A percentile compares a stretch with the other conserved stretches of the same genome.
These are phyloP conservation scores for Rheum nobile DNA, from an alignment of 148 eudicot genomes.

Conservation along the genomic window DNA sequence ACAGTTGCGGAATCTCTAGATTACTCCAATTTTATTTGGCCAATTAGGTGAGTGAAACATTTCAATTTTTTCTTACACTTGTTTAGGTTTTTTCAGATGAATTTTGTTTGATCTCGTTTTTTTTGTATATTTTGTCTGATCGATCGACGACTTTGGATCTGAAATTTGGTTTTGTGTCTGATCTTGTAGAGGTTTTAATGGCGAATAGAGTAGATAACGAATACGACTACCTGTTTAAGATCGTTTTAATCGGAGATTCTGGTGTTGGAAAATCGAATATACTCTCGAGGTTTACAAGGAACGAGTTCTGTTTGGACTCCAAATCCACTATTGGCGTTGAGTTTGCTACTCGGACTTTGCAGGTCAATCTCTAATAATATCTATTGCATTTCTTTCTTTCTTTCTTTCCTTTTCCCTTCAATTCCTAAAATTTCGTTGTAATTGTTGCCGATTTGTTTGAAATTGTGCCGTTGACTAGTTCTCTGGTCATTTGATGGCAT, in stretches of 20 bases:
- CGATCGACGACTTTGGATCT: not conserved
- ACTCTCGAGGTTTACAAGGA: conserved; percentile 4
- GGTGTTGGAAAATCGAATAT: conserved; percentile 7
- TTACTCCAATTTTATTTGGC: not conserved
- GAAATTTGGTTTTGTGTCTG: not conserved
- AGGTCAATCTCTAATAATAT: not conserved
- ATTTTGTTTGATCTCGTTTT: not conserved
- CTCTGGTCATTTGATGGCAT: not conserved
- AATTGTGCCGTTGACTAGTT: not conserved
- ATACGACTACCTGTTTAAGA: conserved; percentile 7
- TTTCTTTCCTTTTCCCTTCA: not conserved
- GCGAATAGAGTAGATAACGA: conserved; percentile 8
- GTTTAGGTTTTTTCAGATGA: not conserved
- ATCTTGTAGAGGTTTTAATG: conserved; percentile 2
- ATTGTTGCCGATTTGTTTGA: not conserved
- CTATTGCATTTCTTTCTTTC: not conserved
- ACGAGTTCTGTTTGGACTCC: conserved; percentile 7
- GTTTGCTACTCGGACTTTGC: conserved; percentile 7
- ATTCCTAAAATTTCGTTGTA: not conserved
- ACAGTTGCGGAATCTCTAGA: not conserved
- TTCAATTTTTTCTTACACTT: not conserved
- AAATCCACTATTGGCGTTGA: conserved; percentile 8
- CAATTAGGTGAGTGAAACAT: not conserved
- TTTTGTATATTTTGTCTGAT: not conserved
- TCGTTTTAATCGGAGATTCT: conserved; percentile 10